Percentiles rank a stretch among this genome's conserved stretches.
These are phyloP conservation scores for Penicillium capsulatum DNA, from an alignment of 2,329 filamentous ascomycete genomes.

Conservation along the genomic window DNA sequence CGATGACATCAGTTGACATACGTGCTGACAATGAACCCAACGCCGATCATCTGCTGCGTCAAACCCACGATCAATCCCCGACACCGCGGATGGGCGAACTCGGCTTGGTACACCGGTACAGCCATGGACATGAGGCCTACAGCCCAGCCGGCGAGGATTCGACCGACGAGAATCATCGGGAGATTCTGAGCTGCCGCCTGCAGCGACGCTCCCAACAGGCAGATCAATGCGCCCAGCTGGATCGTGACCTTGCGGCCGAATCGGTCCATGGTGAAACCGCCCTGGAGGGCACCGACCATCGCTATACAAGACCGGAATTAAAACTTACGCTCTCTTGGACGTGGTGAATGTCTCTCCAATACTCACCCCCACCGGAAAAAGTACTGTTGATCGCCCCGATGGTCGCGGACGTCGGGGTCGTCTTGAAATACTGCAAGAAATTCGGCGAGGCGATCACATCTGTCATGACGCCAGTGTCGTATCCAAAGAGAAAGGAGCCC, in stretches of 20 bases:
- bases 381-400: constrained; percentile 62
- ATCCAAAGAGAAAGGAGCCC: constrained; percentile 43
- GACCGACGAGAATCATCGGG: constrained; percentile 55
- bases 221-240: constrained; percentile 56
- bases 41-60: constrained; percentile 44
- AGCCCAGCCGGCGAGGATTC: constrained; percentile 49
- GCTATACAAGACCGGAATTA: constrained; percentile 10
- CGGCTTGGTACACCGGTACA: constrained; percentile 61
- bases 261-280: constrained; percentile 57
- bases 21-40: constrained; percentile 45
- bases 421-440: constrained; percentile 54
- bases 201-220: constrained; percentile 55
- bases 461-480: constrained; percentile 35
- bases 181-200: constrained; percentile 56
- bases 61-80: constrained; percentile 49
- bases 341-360: too few species aligned
- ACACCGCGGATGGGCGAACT: constrained; percentile 56
- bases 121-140: constrained; percentile 47
- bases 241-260: constrained; percentile 59
- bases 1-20: too few species aligned
- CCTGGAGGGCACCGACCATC: constrained; percentile 53
- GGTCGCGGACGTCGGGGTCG: constrained; percentile 47
- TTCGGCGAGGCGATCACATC: constrained; percentile 52
- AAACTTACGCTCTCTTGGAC: too few species aligned
- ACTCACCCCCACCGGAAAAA: constrained; percentile 53